phyloP scores from a whole-genome alignment of 2,329 filamentous ascomycete species.

The Fusarium paranaense region DNA sequence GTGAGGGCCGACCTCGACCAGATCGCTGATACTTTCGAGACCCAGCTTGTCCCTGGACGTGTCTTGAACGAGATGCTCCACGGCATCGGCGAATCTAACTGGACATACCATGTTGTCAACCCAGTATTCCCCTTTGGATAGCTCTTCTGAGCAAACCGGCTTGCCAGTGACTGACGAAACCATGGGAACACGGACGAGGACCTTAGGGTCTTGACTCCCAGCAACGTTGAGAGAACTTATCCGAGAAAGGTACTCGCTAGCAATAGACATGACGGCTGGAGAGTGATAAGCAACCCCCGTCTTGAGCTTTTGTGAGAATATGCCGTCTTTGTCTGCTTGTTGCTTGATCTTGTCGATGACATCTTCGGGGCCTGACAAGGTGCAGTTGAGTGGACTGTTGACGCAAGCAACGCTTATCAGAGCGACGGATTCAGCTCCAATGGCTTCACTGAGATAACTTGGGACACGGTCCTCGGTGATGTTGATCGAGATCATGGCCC shows the following conservation, averaged over 20 bases:
- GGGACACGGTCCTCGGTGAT: not conserved
- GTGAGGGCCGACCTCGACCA: slow-evolving; percentile 44
- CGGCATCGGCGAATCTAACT: slow-evolving; percentile 51
- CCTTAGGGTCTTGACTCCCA: not conserved
- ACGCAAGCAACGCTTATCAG: slow-evolving; percentile 52
- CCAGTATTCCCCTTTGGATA: slow-evolving; percentile 53
- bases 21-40: not conserved
- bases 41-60: not conserved
- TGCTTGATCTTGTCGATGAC: slow-evolving; percentile 53
- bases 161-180: slow-evolving; percentile 56
- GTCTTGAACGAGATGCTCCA: slow-evolving; percentile 13
- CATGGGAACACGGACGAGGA: not conserved
- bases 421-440: not conserved
- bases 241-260: slow-evolving; percentile 55
- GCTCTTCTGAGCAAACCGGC: slow-evolving; percentile 48
- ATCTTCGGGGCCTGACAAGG: slow-evolving; percentile 58
- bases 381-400: slow-evolving; percentile 62
- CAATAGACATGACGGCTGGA: slow-evolving; percentile 59
- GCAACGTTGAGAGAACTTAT: slow-evolving; percentile 5
- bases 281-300: slow-evolving; percentile 64
- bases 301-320: slow-evolving; percentile 58
- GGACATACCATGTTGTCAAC: slow-evolving; percentile 52
- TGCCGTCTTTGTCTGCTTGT: slow-evolving; percentile 50
- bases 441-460: not conserved
- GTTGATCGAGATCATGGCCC: slow-evolving; percentile 44